Evolutionary conservation across 75 land plant species (phyloP).

Genomic region (Selaginella tamariscina): DNA sequence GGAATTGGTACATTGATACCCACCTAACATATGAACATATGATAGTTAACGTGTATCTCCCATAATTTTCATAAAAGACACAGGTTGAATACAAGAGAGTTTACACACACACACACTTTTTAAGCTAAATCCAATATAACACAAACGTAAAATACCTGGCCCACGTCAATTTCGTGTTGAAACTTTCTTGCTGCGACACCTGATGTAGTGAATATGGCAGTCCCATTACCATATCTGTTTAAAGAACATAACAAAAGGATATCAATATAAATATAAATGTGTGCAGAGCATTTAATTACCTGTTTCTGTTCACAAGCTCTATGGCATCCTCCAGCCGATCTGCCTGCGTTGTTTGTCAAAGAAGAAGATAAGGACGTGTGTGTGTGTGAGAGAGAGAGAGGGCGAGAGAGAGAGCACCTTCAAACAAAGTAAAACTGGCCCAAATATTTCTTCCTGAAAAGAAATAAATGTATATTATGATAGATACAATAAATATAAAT

Average conservation of each 20-base stretch:
- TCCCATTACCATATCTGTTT: conserved; percentile 84
- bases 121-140: too few relatives aligned
- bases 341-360: conserved; percentile 47
- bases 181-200: conserved; percentile 78
- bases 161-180: conserved; percentile 82
- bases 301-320: conserved; percentile 60
- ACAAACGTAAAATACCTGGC: conserved; percentile 42
- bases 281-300: conserved; percentile 20
- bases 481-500: background rate
- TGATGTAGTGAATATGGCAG: conserved; percentile 80
- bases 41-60: conserved; percentile 1
- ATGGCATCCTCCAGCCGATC: conserved; percentile 77
- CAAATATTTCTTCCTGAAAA: conserved; percentile 87
- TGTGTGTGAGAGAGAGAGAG: too few relatives aligned
- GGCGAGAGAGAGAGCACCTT: too few relatives aligned
- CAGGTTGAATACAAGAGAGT: conserved; percentile 7
- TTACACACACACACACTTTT: too few relatives aligned
- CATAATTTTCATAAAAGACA: background rate
- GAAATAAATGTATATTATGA: background rate
- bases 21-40: conserved; percentile 30
- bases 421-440: conserved; percentile 90
- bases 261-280: background rate
- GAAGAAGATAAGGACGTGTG: too few relatives aligned
- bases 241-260: background rate
- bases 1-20: conserved; percentile 94